Conservation (phyloP, 1,284 basidiomycete genomes). For the Inonotus hispidus region DNA sequence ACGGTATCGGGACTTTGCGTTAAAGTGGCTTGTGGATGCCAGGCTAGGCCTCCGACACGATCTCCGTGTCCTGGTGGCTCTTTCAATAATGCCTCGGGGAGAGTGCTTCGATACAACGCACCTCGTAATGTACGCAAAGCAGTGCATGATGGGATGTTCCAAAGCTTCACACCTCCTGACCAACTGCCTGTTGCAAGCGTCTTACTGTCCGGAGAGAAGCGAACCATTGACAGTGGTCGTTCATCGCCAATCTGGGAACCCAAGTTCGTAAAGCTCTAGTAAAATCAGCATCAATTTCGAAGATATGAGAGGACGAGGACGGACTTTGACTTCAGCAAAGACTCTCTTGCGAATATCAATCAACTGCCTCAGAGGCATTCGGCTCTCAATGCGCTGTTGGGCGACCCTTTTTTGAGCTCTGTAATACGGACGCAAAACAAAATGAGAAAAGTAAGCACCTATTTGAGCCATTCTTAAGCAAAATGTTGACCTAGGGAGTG, state of each 20-base stretch:
- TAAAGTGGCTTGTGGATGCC: slow-evolving; percentile 95
- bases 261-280: slow-evolving; percentile 81
- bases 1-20: slow-evolving; percentile 61
- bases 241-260: slow-evolving; percentile 98
- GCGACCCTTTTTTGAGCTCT: slow-evolving; percentile 91
- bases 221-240: slow-evolving; percentile 87
- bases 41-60: slow-evolving; percentile 91
- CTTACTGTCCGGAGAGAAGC: slow-evolving; percentile 90
- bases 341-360: slow-evolving; percentile 89
- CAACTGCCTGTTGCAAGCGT: slow-evolving; percentile 91
- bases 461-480: slow-evolving; percentile 47
- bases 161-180: slow-evolving; percentile 92
- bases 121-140: slow-evolving; percentile 69
- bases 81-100: neutral
- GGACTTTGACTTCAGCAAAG: slow-evolving; percentile 84
- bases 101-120: slow-evolving; percentile 28
- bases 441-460: slow-evolving; percentile 70
- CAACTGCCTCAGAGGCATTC: slow-evolving; percentile 83
- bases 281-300: neutral
- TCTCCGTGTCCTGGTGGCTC: slow-evolving; percentile 70
- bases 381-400: slow-evolving; percentile 84
- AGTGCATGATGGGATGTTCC: slow-evolving; percentile 90
- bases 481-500: slow-evolving; percentile 84
- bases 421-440: slow-evolving; percentile 32
- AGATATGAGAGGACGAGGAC: slow-evolving; percentile 24